Conservation (phyloP, 257 asterid species). For the Pogostemon cablin region DNA sequence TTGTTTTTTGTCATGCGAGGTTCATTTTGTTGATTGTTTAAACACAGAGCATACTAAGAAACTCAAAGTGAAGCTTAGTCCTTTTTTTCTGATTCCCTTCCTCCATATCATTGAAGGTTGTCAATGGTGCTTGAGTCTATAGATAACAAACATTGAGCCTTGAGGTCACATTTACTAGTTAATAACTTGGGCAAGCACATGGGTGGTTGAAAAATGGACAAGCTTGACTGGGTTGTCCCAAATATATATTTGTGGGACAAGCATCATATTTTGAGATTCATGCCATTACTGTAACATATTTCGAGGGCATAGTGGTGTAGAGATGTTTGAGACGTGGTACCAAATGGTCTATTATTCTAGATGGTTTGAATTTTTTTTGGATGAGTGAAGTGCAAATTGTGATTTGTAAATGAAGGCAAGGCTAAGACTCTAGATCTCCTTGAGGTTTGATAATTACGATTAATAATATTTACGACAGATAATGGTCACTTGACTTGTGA, state of each 20-base stretch:
- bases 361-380: neutral
- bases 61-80: slow-evolving; percentile 8
- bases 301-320: neutral
- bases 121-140: neutral
- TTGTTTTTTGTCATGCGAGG: slow-evolving; percentile 17
- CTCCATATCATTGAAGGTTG: neutral
- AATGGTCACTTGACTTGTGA: neutral
- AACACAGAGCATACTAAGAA: neutral
- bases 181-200: neutral
- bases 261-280: neutral
- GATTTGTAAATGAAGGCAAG: neutral
- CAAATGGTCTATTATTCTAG: neutral
- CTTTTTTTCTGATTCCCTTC: neutral
- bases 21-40: neutral
- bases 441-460: neutral
- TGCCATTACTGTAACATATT: neutral
- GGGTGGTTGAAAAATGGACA: too few relatives aligned
- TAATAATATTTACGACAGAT: neutral
- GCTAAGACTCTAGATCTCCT: neutral
- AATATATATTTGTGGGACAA: neutral
- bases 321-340: neutral
- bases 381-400: neutral
- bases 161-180: neutral
- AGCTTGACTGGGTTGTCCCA: too few relatives aligned
- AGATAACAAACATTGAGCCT: neutral